Evolutionary conservation across 768 basidiomycete genomes (phyloP).

Genomic region (Mycena pura): DNA sequence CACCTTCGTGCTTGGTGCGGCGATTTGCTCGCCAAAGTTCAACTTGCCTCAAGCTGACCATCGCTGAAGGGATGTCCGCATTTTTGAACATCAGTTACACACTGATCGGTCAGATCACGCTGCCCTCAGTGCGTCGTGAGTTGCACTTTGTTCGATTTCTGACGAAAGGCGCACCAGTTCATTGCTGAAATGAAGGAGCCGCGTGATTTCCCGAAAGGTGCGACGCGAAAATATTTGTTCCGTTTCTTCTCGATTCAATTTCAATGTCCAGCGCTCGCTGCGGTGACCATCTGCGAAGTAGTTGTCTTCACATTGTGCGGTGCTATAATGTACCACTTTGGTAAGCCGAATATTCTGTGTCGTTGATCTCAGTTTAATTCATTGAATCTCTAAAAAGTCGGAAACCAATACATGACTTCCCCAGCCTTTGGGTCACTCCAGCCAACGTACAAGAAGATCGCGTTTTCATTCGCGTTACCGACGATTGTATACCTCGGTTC

Average conservation of each 20-base stretch:
- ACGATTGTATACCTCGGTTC: slow-evolving; percentile 53
- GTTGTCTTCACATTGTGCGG: slow-evolving; percentile 50
- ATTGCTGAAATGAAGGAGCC: slow-evolving; percentile 57
- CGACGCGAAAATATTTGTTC: neutral
- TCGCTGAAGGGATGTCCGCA: slow-evolving; percentile 46
- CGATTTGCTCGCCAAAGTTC: neutral
- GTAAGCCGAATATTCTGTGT: no score
- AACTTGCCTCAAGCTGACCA: neutral
- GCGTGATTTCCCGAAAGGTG: slow-evolving; percentile 51
- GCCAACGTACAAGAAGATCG: slow-evolving; percentile 46
- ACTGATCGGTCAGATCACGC: slow-evolving; percentile 51
- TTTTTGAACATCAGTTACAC: slow-evolving; percentile 56
- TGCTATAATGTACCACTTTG: slow-evolving; percentile 50
- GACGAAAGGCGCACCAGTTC: slow-evolving; percentile 31
- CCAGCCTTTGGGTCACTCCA: slow-evolving; percentile 51
- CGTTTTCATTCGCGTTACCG: slow-evolving; percentile 54
- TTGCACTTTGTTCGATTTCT: neutral
- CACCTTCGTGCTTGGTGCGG: slow-evolving; percentile 44
- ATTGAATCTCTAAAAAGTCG: slow-evolving; percentile 16
- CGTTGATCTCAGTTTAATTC: no score
- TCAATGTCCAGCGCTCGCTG: slow-evolving; percentile 42
- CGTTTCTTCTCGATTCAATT: neutral
- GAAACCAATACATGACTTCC: slow-evolving; percentile 52
- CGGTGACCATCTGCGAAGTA: slow-evolving; percentile 49
- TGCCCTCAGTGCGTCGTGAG: slow-evolving; percentile 37